Percentiles rank a stretch among this genome's conserved stretches.
Evolutionary conservation across 768 basidiomycete genomes (phyloP).

Genomic region (Phanerochaete carnosa): DNA sequence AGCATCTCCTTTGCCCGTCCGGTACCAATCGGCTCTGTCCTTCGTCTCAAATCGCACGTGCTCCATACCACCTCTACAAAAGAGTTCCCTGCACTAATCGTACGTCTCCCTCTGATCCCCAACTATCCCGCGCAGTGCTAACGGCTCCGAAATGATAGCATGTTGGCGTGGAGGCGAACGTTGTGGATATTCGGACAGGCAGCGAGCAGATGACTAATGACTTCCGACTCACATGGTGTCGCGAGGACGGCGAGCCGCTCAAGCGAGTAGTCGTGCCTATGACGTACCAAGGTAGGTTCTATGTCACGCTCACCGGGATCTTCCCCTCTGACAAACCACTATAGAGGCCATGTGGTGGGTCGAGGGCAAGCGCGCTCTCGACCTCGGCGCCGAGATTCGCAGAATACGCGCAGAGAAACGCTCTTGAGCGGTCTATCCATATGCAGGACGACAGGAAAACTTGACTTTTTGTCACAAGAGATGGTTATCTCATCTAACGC

Average conservation of each 20-base stretch:
- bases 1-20: slow-evolving; percentile 77
- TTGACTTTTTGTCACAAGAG: too few relatives aligned
- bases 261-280: slow-evolving; percentile 55
- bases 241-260: slow-evolving; percentile 35
- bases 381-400: slow-evolving; percentile 66
- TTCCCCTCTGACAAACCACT: slow-evolving; percentile 12
- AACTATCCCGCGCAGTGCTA: background rate
- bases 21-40: slow-evolving; percentile 81
- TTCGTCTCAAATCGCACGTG: slow-evolving; percentile 69
- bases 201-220: slow-evolving; percentile 67
- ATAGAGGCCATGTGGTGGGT: slow-evolving; percentile 84
- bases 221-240: slow-evolving; percentile 73
- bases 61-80: slow-evolving; percentile 51
- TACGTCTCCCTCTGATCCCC: slow-evolving; percentile 32
- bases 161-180: slow-evolving; percentile 67
- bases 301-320: slow-evolving; percentile 4
- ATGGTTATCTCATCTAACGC: background rate
- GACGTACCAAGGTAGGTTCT: slow-evolving; percentile 62
- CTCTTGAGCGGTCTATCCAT: background rate
- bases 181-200: slow-evolving; percentile 66
- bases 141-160: slow-evolving; percentile 41
- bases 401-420: slow-evolving; percentile 19
- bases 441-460: too few relatives aligned
- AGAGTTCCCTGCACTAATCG: slow-evolving; percentile 54
- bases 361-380: slow-evolving; percentile 71